Evolutionary conservation across 306 rosid genomes (phyloP).

Genomic region (Cyamopsis tetragonoloba): DNA sequence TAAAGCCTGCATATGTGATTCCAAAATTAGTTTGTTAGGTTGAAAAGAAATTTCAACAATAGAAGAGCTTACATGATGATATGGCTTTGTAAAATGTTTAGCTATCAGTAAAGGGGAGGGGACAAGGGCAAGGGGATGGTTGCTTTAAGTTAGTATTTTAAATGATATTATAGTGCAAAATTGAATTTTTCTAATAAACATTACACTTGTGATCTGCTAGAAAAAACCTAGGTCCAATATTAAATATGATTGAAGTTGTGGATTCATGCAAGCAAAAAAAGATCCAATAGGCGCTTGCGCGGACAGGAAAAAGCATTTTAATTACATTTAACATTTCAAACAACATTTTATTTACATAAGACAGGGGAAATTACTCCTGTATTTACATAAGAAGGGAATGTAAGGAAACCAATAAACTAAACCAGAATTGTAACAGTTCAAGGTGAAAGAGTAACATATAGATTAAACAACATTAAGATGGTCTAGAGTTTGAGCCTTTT

Average conservation of each 20-base stretch:
- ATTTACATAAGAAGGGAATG: background rate
- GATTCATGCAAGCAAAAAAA: background rate
- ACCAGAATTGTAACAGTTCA: background rate
- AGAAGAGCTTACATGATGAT: background rate
- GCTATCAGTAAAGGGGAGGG: constrained; percentile 1
- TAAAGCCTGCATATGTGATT: constrained; percentile 35
- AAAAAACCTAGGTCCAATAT: constrained; percentile 1
- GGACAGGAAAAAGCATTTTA: background rate
- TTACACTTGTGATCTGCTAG: background rate
- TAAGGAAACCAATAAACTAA: background rate
- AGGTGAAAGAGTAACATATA: background rate
- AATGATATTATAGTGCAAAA: background rate
- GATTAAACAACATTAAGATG: background rate
- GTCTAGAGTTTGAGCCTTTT: background rate
- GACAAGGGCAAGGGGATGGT: background rate
- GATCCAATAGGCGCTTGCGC: background rate
- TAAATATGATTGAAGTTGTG: background rate
- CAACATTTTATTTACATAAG: too few species aligned
- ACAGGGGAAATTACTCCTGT: background rate
- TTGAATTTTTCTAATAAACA: constrained; percentile 2
- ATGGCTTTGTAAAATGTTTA: constrained; percentile 4
- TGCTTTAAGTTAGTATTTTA: background rate
- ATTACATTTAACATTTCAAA: background rate
- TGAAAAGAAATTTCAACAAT: background rate
- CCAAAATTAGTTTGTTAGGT: constrained; percentile 19